These are phyloP conservation scores for Penicillium sp. DNA, from an alignment of 2,329 filamentous ascomycete species.

Conservation along the genomic window DNA sequence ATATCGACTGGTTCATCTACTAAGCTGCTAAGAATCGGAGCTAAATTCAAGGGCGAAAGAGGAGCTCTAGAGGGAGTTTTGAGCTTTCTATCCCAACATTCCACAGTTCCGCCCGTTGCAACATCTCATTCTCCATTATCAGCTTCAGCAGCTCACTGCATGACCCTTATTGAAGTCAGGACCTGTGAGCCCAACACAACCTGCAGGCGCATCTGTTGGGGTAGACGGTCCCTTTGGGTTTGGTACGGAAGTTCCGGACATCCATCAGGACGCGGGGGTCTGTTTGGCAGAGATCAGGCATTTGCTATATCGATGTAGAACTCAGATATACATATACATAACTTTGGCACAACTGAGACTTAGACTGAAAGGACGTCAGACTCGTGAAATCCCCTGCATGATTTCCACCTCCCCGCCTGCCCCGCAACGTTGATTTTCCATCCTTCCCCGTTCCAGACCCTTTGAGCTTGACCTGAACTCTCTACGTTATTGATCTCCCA, in stretches of 20 bases:
- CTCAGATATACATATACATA: neutral
- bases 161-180: neutral
- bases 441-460: neutral
- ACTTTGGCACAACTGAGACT: neutral
- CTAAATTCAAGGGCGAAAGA: neutral
- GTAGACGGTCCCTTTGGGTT: neutral
- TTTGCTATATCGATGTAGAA: neutral
- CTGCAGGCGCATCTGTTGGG: constrained; percentile 1
- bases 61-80: neutral
- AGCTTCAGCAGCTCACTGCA: neutral
- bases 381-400: constrained; percentile 5
- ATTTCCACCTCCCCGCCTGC: constrained; percentile 20
- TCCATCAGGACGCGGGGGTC: neutral
- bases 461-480: neutral
- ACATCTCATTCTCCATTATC: neutral
- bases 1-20: neutral
- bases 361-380: neutral
- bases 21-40: neutral
- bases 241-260: neutral
- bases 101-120: neutral
- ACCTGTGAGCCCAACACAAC: neutral
- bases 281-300: neutral
- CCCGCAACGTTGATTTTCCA: constrained; percentile 13
- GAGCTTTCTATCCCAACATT: neutral
- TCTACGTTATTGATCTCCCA: neutral